A percentile compares a stretch with the other conserved stretches of the same genome.
These are phyloP conservation scores for Nicotiana tomentosiformis DNA, from an alignment of 257 asterid genomes.

Conservation along the genomic window DNA sequence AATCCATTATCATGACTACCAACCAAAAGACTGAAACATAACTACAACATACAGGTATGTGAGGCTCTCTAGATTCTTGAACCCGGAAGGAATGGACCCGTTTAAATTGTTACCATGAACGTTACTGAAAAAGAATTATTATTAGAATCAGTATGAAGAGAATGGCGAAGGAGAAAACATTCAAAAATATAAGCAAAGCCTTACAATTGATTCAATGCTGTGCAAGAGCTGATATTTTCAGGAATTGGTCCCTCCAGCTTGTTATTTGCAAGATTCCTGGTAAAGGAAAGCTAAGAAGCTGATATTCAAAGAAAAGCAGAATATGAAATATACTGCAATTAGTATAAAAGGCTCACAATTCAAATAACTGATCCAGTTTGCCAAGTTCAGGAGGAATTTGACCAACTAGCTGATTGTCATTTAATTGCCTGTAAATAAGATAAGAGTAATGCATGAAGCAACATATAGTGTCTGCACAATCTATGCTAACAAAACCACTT, in stretches of 20 bases:
- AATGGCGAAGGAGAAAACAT: background rate
- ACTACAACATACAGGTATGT: slow-evolving; percentile 66
- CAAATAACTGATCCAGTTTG: slow-evolving; percentile 82
- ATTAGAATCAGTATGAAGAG: background rate
- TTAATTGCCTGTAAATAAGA: slow-evolving; percentile 64
- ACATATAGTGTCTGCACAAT: background rate
- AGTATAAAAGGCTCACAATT: slow-evolving; percentile 54
- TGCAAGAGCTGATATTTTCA: slow-evolving; percentile 87
- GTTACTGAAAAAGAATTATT: slow-evolving; percentile 37
- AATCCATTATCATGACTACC: background rate
- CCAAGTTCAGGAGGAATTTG: slow-evolving; percentile 88
- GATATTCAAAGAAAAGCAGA: background rate
- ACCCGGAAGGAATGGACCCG: slow-evolving; percentile 82
- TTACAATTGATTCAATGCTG: slow-evolving; percentile 89
- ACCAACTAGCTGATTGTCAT: slow-evolving; percentile 73
- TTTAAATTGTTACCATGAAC: slow-evolving; percentile 80
- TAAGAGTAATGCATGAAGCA: slow-evolving; percentile 5
- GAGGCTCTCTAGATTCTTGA: slow-evolving; percentile 81
- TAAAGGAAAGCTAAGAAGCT: background rate
- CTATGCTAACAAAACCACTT: slow-evolving; percentile 15
- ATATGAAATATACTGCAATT: background rate
- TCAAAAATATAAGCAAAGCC: slow-evolving; percentile 8
- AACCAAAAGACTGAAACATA: background rate
- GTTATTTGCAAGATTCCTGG: slow-evolving; percentile 84
- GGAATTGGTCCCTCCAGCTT: slow-evolving; percentile 86